Percentiles rank a stretch among this genome's conserved stretches.
Conservation (phyloP, 2,329 filamentous ascomycete genomes). For the Alternaria solani region DNA sequence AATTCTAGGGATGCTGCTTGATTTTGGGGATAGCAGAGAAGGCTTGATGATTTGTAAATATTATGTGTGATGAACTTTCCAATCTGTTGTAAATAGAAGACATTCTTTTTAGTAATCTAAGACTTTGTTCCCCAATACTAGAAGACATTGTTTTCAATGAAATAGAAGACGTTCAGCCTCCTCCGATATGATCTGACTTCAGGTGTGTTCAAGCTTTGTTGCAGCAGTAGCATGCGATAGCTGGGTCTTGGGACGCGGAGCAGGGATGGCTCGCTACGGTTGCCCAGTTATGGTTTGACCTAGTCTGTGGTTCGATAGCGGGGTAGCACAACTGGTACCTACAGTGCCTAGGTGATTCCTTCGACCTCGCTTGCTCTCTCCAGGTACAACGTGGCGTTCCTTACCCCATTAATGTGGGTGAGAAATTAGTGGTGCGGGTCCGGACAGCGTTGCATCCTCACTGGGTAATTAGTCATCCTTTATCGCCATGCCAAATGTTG, state of each 20-base stretch:
- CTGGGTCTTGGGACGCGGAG: background rate
- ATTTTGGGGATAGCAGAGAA: background rate
- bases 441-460: background rate
- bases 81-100: conserved; percentile 4
- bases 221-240: background rate
- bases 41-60: conserved; percentile 9
- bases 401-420: conserved; percentile 1
- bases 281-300: background rate
- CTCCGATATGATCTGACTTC: background rate
- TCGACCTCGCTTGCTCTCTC: conserved; percentile 1
- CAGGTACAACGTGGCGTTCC: conserved; percentile 3
- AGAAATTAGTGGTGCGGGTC: conserved; percentile 5
- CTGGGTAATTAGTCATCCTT: conserved; percentile 5
- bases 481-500: conserved; percentile 40
- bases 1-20: conserved; percentile 21
- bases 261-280: background rate
- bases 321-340: background rate
- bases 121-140: background rate
- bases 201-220: background rate
- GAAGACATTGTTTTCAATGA: background rate
- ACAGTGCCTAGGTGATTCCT: background rate
- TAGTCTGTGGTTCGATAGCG: background rate
- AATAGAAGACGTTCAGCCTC: background rate
- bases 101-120: background rate
- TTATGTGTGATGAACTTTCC: conserved; percentile 1